Percentiles rank a stretch among this genome's conserved stretches.
Conservation (phyloP, 2,329 filamentous ascomycete genomes). For the Arthrocladium fulminans region DNA sequence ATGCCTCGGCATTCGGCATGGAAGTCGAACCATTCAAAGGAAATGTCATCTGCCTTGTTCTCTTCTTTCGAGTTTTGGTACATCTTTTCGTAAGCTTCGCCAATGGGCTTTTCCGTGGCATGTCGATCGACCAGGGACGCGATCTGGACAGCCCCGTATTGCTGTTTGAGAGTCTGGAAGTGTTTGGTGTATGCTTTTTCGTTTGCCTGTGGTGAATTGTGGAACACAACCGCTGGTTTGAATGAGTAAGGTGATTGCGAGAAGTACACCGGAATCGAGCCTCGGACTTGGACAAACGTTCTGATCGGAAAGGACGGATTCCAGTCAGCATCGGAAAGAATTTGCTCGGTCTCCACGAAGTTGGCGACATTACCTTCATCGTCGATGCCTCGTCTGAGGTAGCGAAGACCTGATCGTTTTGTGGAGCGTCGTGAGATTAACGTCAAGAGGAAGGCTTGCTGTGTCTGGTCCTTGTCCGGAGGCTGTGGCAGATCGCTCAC, state of each 20-base stretch:
- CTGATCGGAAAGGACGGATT: slow-evolving; percentile 54
- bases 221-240: slow-evolving; percentile 73
- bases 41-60: slow-evolving; percentile 47
- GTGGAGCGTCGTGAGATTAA: slow-evolving; percentile 82
- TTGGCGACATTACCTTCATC: slow-evolving; percentile 85
- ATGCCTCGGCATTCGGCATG: slow-evolving; percentile 86
- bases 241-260: slow-evolving; percentile 90
- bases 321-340: slow-evolving; percentile 66
- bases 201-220: slow-evolving; percentile 73
- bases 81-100: slow-evolving; percentile 64
- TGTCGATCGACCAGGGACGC: slow-evolving; percentile 85
- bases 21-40: slow-evolving; percentile 96
- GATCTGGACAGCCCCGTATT: slow-evolving; percentile 69
- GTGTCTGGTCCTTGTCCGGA: slow-evolving; percentile 16
- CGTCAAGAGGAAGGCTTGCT: slow-evolving; percentile 63
- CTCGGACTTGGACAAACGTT: slow-evolving; percentile 79
- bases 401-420: slow-evolving; percentile 78
- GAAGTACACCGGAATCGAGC: slow-evolving; percentile 90
- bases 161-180: slow-evolving; percentile 58
- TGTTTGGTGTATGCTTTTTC: slow-evolving; percentile 69
- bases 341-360: slow-evolving; percentile 88
- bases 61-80: slow-evolving; percentile 59
- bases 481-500: background rate
- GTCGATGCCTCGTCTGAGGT: slow-evolving; percentile 81
- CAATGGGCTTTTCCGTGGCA: slow-evolving; percentile 70